Base-by-base conservation (phyloP, 305 asterid species). In the Ilex paraguariensis region DNA sequence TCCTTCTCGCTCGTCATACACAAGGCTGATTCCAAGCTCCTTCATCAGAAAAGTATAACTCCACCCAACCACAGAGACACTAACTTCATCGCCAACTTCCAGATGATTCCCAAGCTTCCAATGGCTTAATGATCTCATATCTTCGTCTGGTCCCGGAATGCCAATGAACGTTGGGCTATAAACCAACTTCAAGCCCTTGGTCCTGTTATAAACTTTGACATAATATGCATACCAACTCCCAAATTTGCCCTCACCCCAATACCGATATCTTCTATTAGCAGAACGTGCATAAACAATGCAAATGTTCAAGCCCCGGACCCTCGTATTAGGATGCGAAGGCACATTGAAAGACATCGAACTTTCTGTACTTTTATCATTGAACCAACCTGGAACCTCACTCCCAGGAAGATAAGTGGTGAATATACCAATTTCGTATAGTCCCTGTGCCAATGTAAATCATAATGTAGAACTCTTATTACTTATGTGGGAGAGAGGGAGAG, bases 381-480 rank as follows among this genome's bases (percentile, higher is more conserved):
- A 69, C 68, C 68, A 63, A 17, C 54, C 15, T 50, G 73, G 73
- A 57, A 62, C 48, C 48, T 62, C 64, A 55, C 15, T 62, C 52
- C 68, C 63, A 31, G 60, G 68, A 62, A 69, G 36, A 16, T 58
- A 62, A 49, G 60, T 56, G 46, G 68, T 69, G 46, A 62, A 69
- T 42, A 69, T 62, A n/a, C 73, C 73, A 69, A 69, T 62, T 62
- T 69, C 68, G 49, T 62, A 56, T 7, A 69, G 68, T 56, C 67
- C 57, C 73, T 69, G 59, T 45, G 8, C 40, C 32, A 59, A 46
- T 15, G 40, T 5, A 12, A 14, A n/a, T 36, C 42, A 36, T 36
- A 49, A 49, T 45, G 13, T 49, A 12, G 11, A 49, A 49, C 7
- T 45, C 9, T 45, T 49, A 49, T 49, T 49, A 2, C 13, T 3